Base-by-base conservation (phyloP, 1,139 yeast species). In the Yamadazyma conglobata region DNA sequence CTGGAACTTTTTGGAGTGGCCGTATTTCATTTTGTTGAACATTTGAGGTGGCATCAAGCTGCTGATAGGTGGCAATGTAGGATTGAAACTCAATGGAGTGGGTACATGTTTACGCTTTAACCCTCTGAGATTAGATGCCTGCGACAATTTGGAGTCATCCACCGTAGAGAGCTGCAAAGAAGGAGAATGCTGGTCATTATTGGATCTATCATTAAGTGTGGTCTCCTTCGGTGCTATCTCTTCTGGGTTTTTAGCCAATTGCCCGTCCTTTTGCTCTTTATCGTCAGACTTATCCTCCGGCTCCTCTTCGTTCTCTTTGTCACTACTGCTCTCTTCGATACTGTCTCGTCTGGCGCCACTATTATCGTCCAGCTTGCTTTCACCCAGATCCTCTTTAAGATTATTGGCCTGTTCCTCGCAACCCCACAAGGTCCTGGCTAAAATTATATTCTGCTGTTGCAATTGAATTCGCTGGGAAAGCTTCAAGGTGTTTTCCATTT, bases 381-480 rank as follows among this genome's bases (percentile, higher is more conserved):
- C 12, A 10, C 17, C 19, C 12, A 22, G 4, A 11, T 27, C 30
- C 3, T 23, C 30, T n/a, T 28, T 21, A 9, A 22, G 36, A 21
- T 28, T 26, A 20, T 28, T n/a, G n/a, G n/a, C n/a, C 41, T 7
- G 34, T 22, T n/a, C n/a, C n/a, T n/a, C n/a, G n/a, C n/a, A n/a
- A n/a, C n/a, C n/a, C n/a, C n/a, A n/a, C n/a, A n/a, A n/a, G 22
- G 48, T 54, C 36, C 73, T 55, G 5, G 69, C 54, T 2, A 73
- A 73, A 20, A 73, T 73, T 27, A 73, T 50, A 27, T 56, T 54
- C 24, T 63, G 59, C 44, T 73, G 79, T 39, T 73, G 77, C 31
- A 59, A 62, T 37, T 71, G 69, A 14, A 73, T 73, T 28, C 58
- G 48, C 40, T 66, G 69, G 25, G 75, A 67, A 10, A 66, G 54